Conservation (phyloP, 257 asterid species). For the Osmanthus fragrans region DNA sequence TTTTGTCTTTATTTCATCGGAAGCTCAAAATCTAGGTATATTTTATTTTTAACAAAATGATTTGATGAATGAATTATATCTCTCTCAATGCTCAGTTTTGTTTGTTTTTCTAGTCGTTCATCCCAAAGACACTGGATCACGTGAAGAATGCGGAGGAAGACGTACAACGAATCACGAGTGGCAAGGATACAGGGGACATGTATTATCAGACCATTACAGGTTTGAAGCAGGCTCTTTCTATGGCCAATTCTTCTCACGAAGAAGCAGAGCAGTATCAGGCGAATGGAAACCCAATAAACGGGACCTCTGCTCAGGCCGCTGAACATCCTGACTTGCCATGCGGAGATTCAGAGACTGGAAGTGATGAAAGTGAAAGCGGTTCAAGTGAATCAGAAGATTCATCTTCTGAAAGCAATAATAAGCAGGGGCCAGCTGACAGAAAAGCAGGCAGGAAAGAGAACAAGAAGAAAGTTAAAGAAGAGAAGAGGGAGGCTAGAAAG, state of each 20-base stretch:
- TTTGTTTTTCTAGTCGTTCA: constrained; percentile 50
- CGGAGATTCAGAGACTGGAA: constrained; percentile 41
- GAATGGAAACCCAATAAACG: constrained; percentile 22
- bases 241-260: constrained; percentile 35
- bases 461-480: constrained; percentile 94
- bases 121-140: constrained; percentile 81
- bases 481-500: constrained; percentile 81
- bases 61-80: background rate
- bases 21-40: background rate
- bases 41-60: background rate
- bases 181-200: constrained; percentile 73
- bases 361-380: constrained; percentile 47
- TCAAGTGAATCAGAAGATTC: constrained; percentile 42
- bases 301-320: constrained; percentile 12
- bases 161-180: constrained; percentile 69
- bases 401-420: constrained; percentile 41
- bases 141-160: constrained; percentile 86
- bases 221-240: constrained; percentile 68
- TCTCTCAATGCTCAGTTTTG: background rate
- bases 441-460: constrained; percentile 85
- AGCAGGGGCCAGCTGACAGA: constrained; percentile 51
- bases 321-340: constrained; percentile 15
- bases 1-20: background rate
- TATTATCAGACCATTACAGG: constrained; percentile 90
- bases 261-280: constrained; percentile 37